A percentile compares a stretch with the other conserved stretches of the same genome.
These are phyloP conservation scores for Umbelopsis sp. DNA, from an alignment of 371 early-diverging fungal genomes.

Conservation along the genomic window DNA sequence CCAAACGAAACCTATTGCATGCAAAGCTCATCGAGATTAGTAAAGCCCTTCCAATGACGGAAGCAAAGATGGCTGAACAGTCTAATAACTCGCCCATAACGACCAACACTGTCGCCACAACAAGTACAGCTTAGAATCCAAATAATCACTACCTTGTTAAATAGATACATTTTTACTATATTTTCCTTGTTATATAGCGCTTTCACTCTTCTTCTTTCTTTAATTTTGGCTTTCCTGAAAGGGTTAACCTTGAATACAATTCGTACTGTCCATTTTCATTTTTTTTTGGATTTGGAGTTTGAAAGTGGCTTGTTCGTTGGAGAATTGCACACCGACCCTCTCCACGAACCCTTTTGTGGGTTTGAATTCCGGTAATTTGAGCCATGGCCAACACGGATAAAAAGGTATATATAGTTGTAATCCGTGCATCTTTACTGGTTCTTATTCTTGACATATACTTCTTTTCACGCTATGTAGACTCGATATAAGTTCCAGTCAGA, in stretches of 20 bases:
- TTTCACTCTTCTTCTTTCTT: neutral
- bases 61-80: neutral
- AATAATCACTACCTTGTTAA: neutral
- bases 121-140: constrained; percentile 7
- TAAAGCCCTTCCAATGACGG: neutral
- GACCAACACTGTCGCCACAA: neutral
- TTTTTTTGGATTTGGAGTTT: neutral
- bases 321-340: too few species aligned
- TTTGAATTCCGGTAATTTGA: constrained; percentile 1
- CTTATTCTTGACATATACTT: too few species aligned
- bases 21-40: constrained; percentile 6
- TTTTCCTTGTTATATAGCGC: constrained; percentile 3
- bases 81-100: neutral
- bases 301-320: constrained; percentile 1
- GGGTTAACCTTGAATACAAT: neutral
- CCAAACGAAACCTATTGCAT: constrained; percentile 4
- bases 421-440: too few species aligned
- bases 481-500: constrained; percentile 57
- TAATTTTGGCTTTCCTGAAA: neutral
- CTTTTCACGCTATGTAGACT: neutral
- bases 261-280: neutral
- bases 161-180: neutral
- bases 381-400: constrained; percentile 11
- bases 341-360: neutral
- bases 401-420: neutral